Percentiles rank a stretch among this genome's conserved stretches.
phyloP scores from a whole-genome alignment of 2,329 filamentous ascomycete genomes.

The Coniochaeta ligniaria region DNA sequence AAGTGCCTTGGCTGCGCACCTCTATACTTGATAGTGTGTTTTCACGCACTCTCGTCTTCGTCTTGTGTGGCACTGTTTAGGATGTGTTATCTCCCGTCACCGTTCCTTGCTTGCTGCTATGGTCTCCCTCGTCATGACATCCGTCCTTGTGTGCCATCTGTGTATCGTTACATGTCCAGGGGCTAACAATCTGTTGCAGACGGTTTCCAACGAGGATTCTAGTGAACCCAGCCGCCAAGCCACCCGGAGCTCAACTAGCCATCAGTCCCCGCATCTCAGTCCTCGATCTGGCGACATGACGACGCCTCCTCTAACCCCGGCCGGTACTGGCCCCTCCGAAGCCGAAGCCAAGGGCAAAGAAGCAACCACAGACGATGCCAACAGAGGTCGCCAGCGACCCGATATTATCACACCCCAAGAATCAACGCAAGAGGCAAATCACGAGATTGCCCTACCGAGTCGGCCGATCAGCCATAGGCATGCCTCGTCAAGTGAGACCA shows the following conservation, averaged over 20 bases:
- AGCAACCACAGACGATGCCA: constrained; percentile 9
- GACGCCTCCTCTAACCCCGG: constrained; percentile 83
- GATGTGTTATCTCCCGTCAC: too few species aligned
- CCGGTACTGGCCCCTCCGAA: constrained; percentile 54
- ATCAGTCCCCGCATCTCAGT: constrained; percentile 59
- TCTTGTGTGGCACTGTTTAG: too few species aligned
- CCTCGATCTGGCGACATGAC: constrained; percentile 66
- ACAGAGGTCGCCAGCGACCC: constrained; percentile 10
- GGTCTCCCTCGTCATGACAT: background rate
- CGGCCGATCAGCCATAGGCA: constrained; percentile 34
- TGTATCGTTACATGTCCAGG: background rate
- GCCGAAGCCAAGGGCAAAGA: constrained; percentile 21
- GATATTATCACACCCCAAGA: constrained; percentile 58
- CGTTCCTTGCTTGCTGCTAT: background rate
- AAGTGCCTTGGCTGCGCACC: constrained; percentile 31
- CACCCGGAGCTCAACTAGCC: constrained; percentile 57
- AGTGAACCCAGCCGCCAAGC: constrained; percentile 55
- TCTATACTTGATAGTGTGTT: background rate
- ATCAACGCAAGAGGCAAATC: constrained; percentile 51
- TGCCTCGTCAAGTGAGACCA: constrained; percentile 27
- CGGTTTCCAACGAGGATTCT: constrained; percentile 53
- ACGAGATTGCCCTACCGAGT: constrained; percentile 37
- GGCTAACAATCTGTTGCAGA: constrained; percentile 29
- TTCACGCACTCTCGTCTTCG: too few species aligned
- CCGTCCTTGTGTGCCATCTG: background rate